These are phyloP conservation scores for Trichosanthes truncata DNA, from an alignment of 306 rosid species.

Conservation along the genomic window DNA sequence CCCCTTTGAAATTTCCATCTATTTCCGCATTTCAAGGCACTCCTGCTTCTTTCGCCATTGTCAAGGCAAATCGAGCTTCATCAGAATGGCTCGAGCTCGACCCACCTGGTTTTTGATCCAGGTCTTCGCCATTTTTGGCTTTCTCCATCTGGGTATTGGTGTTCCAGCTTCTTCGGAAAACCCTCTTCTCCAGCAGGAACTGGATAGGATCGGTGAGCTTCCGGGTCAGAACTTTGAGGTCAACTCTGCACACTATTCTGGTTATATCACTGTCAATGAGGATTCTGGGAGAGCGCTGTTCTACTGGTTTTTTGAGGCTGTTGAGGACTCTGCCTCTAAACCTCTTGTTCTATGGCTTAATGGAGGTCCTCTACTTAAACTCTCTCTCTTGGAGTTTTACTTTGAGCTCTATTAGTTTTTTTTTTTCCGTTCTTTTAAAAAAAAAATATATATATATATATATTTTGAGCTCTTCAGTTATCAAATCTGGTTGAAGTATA, in stretches of 20 bases:
- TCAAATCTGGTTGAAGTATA: too few species aligned
- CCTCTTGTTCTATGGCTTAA: conserved; percentile 66
- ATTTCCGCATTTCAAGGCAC: background rate
- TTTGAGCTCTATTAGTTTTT: background rate
- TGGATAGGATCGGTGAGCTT: conserved; percentile 32
- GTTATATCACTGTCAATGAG: conserved; percentile 49
- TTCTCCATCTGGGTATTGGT: conserved; percentile 18
- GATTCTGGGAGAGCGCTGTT: conserved; percentile 56
- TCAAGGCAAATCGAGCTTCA: background rate
- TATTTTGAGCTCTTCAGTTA: background rate
- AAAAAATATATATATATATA: too few species aligned
- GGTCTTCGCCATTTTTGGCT: conserved; percentile 8
- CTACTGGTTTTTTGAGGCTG: conserved; percentile 62
- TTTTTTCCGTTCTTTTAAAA: background rate
- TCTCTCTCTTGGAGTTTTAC: background rate
- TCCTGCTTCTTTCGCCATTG: background rate
- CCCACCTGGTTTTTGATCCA: conserved; percentile 14
- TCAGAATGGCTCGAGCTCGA: background rate
- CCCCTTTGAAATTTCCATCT: background rate
- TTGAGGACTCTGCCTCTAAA: conserved; percentile 35
- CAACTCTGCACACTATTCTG: conserved; percentile 46
- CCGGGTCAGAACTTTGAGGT: conserved; percentile 48
- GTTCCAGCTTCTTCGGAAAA: conserved; percentile 8
- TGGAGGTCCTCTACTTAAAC: conserved; percentile 37
- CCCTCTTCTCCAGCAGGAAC: conserved; percentile 33